These are phyloP conservation scores for Saussurea involucrata DNA, from an alignment of 129 eudicot genomes.

Conservation along the genomic window DNA sequence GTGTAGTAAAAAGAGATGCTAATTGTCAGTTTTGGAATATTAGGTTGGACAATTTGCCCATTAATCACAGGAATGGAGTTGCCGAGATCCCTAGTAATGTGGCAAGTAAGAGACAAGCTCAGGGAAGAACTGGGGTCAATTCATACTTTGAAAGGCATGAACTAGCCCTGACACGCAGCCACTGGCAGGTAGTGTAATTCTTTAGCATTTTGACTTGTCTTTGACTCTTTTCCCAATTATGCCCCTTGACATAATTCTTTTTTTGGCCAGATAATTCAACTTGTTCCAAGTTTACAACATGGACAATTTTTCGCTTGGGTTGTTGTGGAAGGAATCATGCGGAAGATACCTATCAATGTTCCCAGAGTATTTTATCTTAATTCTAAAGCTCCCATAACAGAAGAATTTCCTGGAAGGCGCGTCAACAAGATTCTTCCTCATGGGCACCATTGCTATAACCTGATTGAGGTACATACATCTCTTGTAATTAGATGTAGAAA, in stretches of 20 bases:
- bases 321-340: conserved; percentile 80
- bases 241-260: neutral
- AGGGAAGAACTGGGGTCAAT: conserved; percentile 70
- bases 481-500: neutral
- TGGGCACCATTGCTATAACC: conserved; percentile 74
- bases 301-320: conserved; percentile 92
- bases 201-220: conserved; percentile 1
- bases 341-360: conserved; percentile 68
- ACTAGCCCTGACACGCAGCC: conserved; percentile 53
- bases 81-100: conserved; percentile 27
- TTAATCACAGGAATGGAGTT: conserved; percentile 34
- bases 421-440: conserved; percentile 94
- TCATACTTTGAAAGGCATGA: conserved; percentile 80
- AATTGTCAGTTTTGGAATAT: conserved; percentile 9
- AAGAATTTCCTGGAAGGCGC: conserved; percentile 96
- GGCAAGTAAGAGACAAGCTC: conserved; percentile 37
- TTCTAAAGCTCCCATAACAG: conserved; percentile 92
- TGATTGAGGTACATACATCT: conserved; percentile 81
- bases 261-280: conserved; percentile 74
- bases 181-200: conserved; percentile 85
- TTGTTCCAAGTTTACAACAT: conserved; percentile 59
- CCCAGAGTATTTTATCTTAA: conserved; percentile 94
- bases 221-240: neutral
- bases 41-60: conserved; percentile 55
- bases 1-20: neutral